Evolutionary conservation across 2,329 filamentous ascomycete species (phyloP).

Genomic region (Exserohilum rostratum): DNA sequence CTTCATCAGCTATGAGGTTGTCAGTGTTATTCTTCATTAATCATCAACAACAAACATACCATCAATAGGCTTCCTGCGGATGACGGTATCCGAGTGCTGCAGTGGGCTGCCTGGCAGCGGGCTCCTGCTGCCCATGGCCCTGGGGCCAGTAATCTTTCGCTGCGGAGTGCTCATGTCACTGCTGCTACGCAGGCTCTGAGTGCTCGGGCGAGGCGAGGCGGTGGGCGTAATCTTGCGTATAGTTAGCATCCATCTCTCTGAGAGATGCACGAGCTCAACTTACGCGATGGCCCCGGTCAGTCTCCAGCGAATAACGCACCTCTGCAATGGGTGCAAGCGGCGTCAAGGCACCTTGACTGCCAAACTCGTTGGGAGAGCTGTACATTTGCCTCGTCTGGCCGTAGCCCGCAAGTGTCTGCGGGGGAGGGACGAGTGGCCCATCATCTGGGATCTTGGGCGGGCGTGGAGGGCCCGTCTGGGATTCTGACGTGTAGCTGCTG

Average conservation of each 20-base stretch:
- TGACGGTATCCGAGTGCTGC: slow-evolving; percentile 42
- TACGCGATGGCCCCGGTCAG: slow-evolving; percentile 47
- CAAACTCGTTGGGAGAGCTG: slow-evolving; percentile 45
- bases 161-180: slow-evolving; percentile 37
- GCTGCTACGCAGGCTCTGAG: slow-evolving; percentile 31
- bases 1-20: slow-evolving; percentile 28
- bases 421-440: slow-evolving; percentile 64
- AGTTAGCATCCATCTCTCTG: slow-evolving; percentile 16
- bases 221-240: slow-evolving; percentile 38
- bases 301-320: slow-evolving; percentile 57
- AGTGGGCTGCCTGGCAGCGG: slow-evolving; percentile 41
- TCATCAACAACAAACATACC: slow-evolving; percentile 26
- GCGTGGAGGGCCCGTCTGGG: slow-evolving; percentile 52
- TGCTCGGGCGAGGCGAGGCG: slow-evolving; percentile 40
- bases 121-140: slow-evolving; percentile 55
- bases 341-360: slow-evolving; percentile 45
- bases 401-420: slow-evolving; percentile 48
- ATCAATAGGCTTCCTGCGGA: slow-evolving; percentile 45
- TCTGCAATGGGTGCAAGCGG: slow-evolving; percentile 59
- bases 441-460: slow-evolving; percentile 63
- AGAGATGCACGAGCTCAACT: slow-evolving; percentile 9
- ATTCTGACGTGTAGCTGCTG: slow-evolving; percentile 48
- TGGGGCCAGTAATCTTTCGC: slow-evolving; percentile 56
- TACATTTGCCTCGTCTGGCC: slow-evolving; percentile 49
- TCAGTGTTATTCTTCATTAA: slow-evolving; percentile 2